Conservation (phyloP, 768 basidiomycete genomes). For the Cubamyces lactineus region DNA sequence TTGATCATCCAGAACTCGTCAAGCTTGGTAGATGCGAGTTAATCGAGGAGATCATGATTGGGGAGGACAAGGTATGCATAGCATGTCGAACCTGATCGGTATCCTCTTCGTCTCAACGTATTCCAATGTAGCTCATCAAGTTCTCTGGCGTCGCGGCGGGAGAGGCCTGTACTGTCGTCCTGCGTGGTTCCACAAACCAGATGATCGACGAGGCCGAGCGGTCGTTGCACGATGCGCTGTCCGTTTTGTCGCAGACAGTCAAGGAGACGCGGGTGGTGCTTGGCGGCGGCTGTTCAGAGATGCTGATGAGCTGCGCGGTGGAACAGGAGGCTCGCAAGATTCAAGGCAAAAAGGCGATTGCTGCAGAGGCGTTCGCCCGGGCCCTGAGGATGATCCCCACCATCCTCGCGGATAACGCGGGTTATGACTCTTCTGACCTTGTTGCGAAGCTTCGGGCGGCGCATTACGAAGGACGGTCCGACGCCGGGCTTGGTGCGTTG, state of each 20-base stretch:
- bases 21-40: constrained; percentile 92
- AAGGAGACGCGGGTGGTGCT: constrained; percentile 94
- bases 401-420: constrained; percentile 96
- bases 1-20: constrained; percentile 89
- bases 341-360: constrained; percentile 94
- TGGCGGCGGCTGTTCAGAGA: constrained; percentile 97
- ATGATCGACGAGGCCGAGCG: constrained; percentile 99
- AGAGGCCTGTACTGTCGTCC: constrained; percentile 96
- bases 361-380: constrained; percentile 87
- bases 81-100: not conserved
- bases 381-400: constrained; percentile 95
- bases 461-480: constrained; percentile 85
- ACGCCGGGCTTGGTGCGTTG: constrained; percentile 84
- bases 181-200: constrained; percentile 95
- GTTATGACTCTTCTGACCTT: constrained; percentile 96
- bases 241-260: constrained; percentile 95
- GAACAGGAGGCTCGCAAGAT: constrained; percentile 85
- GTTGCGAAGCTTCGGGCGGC: constrained; percentile 89
- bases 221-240: constrained; percentile 95
- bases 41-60: constrained; percentile 99
- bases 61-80: constrained; percentile 88
- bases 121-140: constrained; percentile 84
- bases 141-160: constrained; percentile 99
- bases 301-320: constrained; percentile 94
- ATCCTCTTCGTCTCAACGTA: constrained; percentile 5